A percentile compares a stretch with the other conserved stretches of the same genome.
phyloP scores from a whole-genome alignment of 768 basidiomycete genomes.

The Naematelia aurantialba region DNA sequence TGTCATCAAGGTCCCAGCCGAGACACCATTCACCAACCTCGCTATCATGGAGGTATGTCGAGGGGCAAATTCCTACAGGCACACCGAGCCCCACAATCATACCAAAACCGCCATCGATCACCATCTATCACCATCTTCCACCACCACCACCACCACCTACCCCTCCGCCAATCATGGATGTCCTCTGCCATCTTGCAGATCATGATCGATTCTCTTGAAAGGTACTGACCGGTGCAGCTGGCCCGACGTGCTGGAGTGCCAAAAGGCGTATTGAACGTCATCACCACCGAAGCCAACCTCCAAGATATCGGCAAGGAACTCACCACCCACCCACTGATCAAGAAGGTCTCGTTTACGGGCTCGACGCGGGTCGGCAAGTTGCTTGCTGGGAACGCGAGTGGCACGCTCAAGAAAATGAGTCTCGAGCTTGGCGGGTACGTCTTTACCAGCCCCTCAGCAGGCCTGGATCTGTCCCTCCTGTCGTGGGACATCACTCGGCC shows the following conservation, averaged over 20 bases:
- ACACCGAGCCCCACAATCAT: not conserved
- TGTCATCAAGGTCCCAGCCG: slow-evolving; percentile 90
- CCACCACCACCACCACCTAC: not conserved
- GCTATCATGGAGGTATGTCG: slow-evolving; percentile 76
- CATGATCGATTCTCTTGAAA: not conserved
- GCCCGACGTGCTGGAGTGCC: slow-evolving; percentile 86
- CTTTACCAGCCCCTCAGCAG: not conserved
- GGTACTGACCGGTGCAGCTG: slow-evolving; percentile 56
- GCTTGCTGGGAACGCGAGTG: slow-evolving; percentile 47
- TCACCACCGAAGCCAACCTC: slow-evolving; percentile 82
- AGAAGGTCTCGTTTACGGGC: slow-evolving; percentile 86
- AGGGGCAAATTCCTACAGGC: not conserved
- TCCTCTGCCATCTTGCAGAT: not conserved
- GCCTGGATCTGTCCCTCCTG: not conserved
- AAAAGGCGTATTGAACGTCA: slow-evolving; percentile 88
- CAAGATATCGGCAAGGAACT: slow-evolving; percentile 86
- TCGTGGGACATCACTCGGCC: too few species aligned
- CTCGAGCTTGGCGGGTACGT: slow-evolving; percentile 44
- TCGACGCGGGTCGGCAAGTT: slow-evolving; percentile 52
- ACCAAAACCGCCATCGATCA: not conserved
- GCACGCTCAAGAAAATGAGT: slow-evolving; percentile 51
- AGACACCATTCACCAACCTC: slow-evolving; percentile 88
- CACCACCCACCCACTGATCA: slow-evolving; percentile 79
- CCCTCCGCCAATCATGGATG: not conserved
- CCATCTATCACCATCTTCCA: not conserved